phyloP scores from a whole-genome alignment of 2,329 filamentous ascomycete species.

The Tolypocladium ovalisporum region DNA sequence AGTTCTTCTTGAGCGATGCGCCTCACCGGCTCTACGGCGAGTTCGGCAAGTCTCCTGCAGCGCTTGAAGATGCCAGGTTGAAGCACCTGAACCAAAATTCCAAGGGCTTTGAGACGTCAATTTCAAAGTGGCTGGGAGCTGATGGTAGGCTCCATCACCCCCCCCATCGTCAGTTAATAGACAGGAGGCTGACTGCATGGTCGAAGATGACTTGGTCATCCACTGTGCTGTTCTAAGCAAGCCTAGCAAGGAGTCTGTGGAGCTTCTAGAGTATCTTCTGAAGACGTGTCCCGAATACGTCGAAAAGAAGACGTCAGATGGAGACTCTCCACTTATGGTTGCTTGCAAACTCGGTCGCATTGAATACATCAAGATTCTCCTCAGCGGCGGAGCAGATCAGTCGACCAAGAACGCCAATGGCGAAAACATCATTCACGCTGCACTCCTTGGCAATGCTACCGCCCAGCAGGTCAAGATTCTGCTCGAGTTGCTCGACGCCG shows the following conservation, averaged over 20 bases:
- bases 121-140: slow-evolving; percentile 50
- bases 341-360: slow-evolving; percentile 48
- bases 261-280: slow-evolving; percentile 55
- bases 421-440: slow-evolving; percentile 59
- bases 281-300: slow-evolving; percentile 49
- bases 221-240: slow-evolving; percentile 51
- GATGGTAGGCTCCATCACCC: slow-evolving; percentile 37
- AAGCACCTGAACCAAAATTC: slow-evolving; percentile 47
- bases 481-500: slow-evolving; percentile 45
- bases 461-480: slow-evolving; percentile 30
- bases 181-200: slow-evolving; percentile 9
- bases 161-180: background rate
- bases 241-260: slow-evolving; percentile 28
- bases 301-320: slow-evolving; percentile 46
- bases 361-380: slow-evolving; percentile 47
- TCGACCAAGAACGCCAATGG: slow-evolving; percentile 47
- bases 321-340: slow-evolving; percentile 57
- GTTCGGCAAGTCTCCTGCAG: slow-evolving; percentile 48
- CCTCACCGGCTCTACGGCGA: slow-evolving; percentile 58
- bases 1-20: slow-evolving; percentile 68
- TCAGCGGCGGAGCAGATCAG: slow-evolving; percentile 61
- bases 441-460: slow-evolving; percentile 23
- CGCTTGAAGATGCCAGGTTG: slow-evolving; percentile 50
- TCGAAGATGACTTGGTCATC: slow-evolving; percentile 48
- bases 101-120: slow-evolving; percentile 52